These are phyloP conservation scores for Colletotrichum destructivum DNA, from an alignment of 2,329 filamentous ascomycete genomes.

Conservation along the genomic window DNA sequence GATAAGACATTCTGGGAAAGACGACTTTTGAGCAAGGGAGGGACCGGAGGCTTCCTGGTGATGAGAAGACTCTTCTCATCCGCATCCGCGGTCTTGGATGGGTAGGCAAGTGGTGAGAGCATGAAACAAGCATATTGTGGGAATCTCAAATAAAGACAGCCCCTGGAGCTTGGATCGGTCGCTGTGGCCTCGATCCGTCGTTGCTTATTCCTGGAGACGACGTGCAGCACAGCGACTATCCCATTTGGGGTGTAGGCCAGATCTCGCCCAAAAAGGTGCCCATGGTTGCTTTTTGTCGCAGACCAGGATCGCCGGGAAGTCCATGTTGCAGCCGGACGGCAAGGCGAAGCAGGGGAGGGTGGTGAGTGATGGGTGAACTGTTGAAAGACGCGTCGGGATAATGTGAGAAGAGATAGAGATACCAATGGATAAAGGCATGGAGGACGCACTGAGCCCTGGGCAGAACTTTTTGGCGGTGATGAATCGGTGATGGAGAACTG, in stretches of 20 bases:
- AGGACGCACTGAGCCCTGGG: neutral
- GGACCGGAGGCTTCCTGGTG: neutral
- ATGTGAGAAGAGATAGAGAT: conserved; percentile 37
- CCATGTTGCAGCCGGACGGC: conserved; percentile 41
- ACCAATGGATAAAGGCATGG: conserved; percentile 11
- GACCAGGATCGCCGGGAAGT: conserved; percentile 37
- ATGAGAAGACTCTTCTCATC: neutral
- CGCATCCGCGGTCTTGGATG: conserved; percentile 1
- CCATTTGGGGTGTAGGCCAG: conserved; percentile 19
- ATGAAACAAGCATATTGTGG: conserved; percentile 39
- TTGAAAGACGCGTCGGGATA: conserved; percentile 15
- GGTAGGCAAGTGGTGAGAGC: conserved; percentile 24
- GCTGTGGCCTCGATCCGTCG: conserved; percentile 18
- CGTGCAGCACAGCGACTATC: conserved; percentile 30
- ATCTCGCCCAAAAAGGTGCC: conserved; percentile 36
- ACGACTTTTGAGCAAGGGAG: conserved; percentile 8
- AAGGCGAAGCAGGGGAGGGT: conserved; percentile 34
- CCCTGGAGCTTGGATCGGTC: conserved; percentile 19
- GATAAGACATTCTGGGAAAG: conserved; percentile 38
- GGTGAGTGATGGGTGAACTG: conserved; percentile 11
- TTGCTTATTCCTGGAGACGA: conserved; percentile 37
- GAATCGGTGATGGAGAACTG: conserved; percentile 10
- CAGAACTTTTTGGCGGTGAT: neutral
- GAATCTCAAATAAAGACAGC: conserved; percentile 38
- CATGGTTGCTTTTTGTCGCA: conserved; percentile 32